Conservation (phyloP, 2,329 filamentous ascomycete species). For the Teratosphaeria pseudoeucalypti region DNA sequence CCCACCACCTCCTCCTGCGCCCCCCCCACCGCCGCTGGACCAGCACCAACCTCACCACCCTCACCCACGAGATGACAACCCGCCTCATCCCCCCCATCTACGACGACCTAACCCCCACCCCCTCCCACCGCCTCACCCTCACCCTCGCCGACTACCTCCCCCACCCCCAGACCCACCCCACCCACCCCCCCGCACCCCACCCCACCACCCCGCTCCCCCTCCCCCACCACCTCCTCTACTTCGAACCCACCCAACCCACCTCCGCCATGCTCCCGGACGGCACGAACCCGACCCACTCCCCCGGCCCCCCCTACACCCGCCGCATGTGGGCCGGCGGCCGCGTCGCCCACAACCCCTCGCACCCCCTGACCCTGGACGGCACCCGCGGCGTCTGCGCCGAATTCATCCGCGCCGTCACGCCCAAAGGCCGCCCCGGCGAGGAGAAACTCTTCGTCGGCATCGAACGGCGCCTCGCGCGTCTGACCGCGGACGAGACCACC, state of each 20-base stretch:
- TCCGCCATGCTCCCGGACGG: constrained; percentile 65
- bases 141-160: constrained; percentile 50
- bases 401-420: constrained; percentile 36
- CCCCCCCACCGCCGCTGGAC: constrained; percentile 12
- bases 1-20: background rate
- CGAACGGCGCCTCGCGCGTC: constrained; percentile 40
- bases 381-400: constrained; percentile 36
- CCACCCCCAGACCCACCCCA: constrained; percentile 12
- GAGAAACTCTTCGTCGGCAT: constrained; percentile 53
- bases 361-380: constrained; percentile 24
- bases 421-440: constrained; percentile 40
- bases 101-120: constrained; percentile 51
- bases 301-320: constrained; percentile 59
- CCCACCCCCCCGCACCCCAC: constrained; percentile 11
- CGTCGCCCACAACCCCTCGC: constrained; percentile 43
- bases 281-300: constrained; percentile 69
- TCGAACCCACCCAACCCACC: constrained; percentile 58
- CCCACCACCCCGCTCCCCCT: constrained; percentile 34
- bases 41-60: constrained; percentile 26
- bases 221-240: constrained; percentile 79
- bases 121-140: constrained; percentile 54
- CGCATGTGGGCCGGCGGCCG: constrained; percentile 85
- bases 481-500: constrained; percentile 16
- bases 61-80: constrained; percentile 36
- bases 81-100: constrained; percentile 40